Percentiles rank a stretch among this genome's conserved stretches.
phyloP scores from a whole-genome alignment of 768 basidiomycete species.

The Lactifluus subvellereus region DNA sequence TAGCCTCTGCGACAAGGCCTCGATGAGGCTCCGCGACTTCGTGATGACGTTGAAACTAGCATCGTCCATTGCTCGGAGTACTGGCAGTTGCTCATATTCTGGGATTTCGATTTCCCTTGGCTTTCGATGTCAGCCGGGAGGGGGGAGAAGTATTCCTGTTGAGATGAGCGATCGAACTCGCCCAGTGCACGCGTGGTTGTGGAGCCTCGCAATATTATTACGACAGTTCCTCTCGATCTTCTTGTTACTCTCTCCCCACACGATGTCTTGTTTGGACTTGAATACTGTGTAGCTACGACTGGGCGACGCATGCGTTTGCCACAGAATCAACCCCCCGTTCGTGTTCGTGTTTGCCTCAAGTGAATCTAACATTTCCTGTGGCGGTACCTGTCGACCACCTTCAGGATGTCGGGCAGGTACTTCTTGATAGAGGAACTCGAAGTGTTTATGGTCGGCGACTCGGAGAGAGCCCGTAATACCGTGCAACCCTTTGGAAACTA shows the following conservation, averaged over 20 bases:
- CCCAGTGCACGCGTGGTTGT: no score
- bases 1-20: neutral
- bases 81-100: conserved; percentile 6
- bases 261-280: no score
- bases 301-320: no score
- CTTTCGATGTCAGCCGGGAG: neutral
- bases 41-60: neutral
- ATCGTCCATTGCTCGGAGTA: neutral
- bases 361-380: neutral
- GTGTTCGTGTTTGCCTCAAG: no score
- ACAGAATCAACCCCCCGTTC: no score
- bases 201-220: no score
- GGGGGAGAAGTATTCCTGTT: neutral
- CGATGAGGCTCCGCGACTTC: neutral
- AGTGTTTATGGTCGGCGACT: conserved; percentile 4
- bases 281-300: no score
- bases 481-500: neutral
- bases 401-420: no score
- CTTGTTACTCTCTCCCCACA: no score
- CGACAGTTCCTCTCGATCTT: no score
- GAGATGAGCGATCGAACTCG: no score
- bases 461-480: conserved; percentile 14
- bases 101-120: neutral
- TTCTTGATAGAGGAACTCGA: neutral
- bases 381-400: neutral